Evolutionary conservation across 306 rosid genomes (phyloP), one percentile per base, ranked within the genome.

Genomic region (Hylodesmum podocarpum): DNA sequence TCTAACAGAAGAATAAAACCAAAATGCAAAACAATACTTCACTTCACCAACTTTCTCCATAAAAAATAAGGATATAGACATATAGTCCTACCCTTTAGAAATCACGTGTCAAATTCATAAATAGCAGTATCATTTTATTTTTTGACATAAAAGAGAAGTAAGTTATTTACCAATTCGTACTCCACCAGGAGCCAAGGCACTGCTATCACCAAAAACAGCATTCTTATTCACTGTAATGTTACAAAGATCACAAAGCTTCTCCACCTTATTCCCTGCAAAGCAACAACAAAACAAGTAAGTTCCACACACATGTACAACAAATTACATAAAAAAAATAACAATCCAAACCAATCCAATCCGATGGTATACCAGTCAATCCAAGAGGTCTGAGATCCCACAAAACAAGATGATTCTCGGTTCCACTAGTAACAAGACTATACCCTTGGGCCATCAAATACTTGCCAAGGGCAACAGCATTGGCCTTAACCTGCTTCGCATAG

Each of bases 341-440:
- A n/a, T n/a, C n/a, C n/a, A n/a, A n/a, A n/a, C n/a, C n/a, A n/a
- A n/a, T n/a, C n/a, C n/a, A n/a, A n/a, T n/a, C n/a, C n/a, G n/a
- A n/a, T n/a, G n/a, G n/a, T n/a, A n/a, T 85, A 94, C 98, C 98
- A 1, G 97, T 94, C 96, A 94, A 92, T 63, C 98, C 96, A 81
- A 94, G 92, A 76, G 97, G 98, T 27, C 96, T 87, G 34, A 94
- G 98, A 90, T 94, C 98, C 97, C 98, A 94, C 73, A 94, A 84
- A 39, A 94, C 97, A 78, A 94, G 97, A 79, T 95, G 98, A 85
- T 95, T 95, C 87, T 95, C 97, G 8, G 98, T 95, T 80, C 97
- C 98, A 5, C 96, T 84, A 0, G 98, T 95, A 80, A 95, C 97
- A 49, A 95, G 93, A 83, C 91, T 95, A 85, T 95, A 95, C 66